Conservation (phyloP, 1,284 basidiomycete genomes). For the Leccinum subatratum region DNA sequence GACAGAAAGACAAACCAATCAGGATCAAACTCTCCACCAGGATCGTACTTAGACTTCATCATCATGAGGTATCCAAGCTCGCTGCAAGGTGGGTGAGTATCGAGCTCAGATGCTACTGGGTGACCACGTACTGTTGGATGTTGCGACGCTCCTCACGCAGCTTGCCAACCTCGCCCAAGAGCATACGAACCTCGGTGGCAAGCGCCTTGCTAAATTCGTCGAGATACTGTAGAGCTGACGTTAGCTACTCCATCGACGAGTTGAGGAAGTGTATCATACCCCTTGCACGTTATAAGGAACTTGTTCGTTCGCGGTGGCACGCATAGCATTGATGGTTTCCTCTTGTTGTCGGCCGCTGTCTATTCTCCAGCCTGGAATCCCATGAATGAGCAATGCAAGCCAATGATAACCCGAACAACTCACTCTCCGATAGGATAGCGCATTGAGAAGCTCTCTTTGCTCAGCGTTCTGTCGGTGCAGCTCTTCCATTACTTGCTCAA, state of each 20-base stretch:
- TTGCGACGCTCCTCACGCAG: conserved; percentile 67
- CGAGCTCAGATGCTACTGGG: not conserved
- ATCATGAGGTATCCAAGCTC: conserved; percentile 65
- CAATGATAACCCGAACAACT: conserved; percentile 20
- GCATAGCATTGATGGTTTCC: conserved; percentile 58
- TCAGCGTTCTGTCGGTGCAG: conserved; percentile 49
- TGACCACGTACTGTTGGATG: conserved; percentile 59
- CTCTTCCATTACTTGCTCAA: conserved; percentile 51
- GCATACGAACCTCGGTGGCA: conserved; percentile 71
- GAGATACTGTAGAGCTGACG: conserved; percentile 47
- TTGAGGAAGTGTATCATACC: conserved; percentile 22
- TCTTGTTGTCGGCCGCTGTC: conserved; percentile 60
- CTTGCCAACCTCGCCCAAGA: conserved; percentile 72
- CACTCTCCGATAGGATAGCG: conserved; percentile 46
- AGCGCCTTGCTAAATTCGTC: conserved; percentile 77
- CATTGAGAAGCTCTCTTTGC: conserved; percentile 46
- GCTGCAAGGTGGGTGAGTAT: conserved; percentile 35
- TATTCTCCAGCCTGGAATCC: conserved; percentile 50
- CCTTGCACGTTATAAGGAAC: conserved; percentile 74
- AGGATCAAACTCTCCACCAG: conserved; percentile 71
- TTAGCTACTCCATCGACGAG: conserved; percentile 8
- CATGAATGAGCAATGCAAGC: conserved; percentile 10
- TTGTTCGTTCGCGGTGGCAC: conserved; percentile 61
- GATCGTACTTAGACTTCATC: conserved; percentile 65
- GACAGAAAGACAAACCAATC: conserved; percentile 49